Evolutionary conservation across 176 grass and related monocot genomes (phyloP).

Genomic region (Carex myosuroides): DNA sequence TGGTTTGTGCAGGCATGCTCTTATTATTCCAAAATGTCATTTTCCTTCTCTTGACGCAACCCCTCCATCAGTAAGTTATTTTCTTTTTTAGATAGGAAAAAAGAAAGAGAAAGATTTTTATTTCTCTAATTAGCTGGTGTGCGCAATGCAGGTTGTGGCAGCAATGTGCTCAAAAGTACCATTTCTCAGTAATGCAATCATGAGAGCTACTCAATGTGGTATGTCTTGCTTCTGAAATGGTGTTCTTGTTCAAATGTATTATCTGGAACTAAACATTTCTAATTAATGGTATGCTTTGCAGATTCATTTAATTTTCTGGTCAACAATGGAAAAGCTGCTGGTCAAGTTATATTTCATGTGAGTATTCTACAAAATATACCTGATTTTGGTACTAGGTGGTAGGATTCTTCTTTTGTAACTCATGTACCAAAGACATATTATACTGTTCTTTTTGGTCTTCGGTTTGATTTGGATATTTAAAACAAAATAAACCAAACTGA

Average conservation of each 20-base stretch:
- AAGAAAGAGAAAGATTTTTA: neutral
- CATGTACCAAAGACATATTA: neutral
- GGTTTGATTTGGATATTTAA: neutral
- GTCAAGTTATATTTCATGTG: constrained; percentile 77
- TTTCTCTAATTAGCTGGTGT: neutral
- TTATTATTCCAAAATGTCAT: constrained; percentile 82
- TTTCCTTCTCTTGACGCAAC: constrained; percentile 57
- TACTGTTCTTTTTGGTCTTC: neutral
- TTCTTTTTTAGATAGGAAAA: neutral
- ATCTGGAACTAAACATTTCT: neutral
- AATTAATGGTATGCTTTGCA: constrained; percentile 9
- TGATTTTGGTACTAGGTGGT: neutral
- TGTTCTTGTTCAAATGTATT: neutral
- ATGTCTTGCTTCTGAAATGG: constrained; percentile 7
- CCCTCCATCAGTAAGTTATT: constrained; percentile 55
- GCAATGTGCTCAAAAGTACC: constrained; percentile 79
- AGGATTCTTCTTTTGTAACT: neutral
- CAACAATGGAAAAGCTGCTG: constrained; percentile 71
- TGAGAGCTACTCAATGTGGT: constrained; percentile 80
- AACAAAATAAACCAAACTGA: neutral
- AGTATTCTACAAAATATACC: constrained; percentile 23
- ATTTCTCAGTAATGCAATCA: constrained; percentile 56
- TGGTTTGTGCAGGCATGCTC: constrained; percentile 45
- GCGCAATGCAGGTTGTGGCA: constrained; percentile 44
- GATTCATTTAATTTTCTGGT: constrained; percentile 89